Evolutionary conservation across 1,284 basidiomycete genomes (phyloP).

Genomic region (Baeospora myosura): DNA sequence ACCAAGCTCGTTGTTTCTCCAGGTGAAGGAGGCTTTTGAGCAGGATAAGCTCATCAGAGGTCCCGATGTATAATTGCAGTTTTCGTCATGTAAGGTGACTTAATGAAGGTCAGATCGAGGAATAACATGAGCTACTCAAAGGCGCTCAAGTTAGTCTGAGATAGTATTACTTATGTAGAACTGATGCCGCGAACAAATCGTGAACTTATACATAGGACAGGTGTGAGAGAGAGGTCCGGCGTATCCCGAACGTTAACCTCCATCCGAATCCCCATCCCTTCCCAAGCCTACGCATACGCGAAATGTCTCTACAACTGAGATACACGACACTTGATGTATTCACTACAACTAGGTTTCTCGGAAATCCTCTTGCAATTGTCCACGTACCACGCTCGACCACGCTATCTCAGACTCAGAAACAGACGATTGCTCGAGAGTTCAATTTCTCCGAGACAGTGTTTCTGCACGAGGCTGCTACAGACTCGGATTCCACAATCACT

Average conservation of each 20-base stretch:
- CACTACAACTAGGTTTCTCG: slow-evolving; percentile 29
- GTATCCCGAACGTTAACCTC: too few species aligned
- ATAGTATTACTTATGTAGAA: too few species aligned
- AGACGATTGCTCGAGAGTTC: slow-evolving; percentile 36
- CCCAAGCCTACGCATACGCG: too few species aligned
- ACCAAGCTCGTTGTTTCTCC: neutral
- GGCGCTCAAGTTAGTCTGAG: too few species aligned
- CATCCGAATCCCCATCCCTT: too few species aligned
- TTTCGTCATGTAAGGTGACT: too few species aligned
- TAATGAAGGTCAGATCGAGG: too few species aligned
- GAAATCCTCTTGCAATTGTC: slow-evolving; percentile 29
- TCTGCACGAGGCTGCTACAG: slow-evolving; percentile 22
- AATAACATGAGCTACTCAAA: too few species aligned
- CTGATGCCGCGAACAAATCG: too few species aligned
- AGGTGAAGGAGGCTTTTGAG: slow-evolving; percentile 24
- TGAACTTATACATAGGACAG: too few species aligned
- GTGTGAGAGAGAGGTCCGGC: too few species aligned
- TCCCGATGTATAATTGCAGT: neutral
- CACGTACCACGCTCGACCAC: slow-evolving; percentile 21
- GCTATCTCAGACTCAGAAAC: slow-evolving; percentile 32
- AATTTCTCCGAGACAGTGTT: slow-evolving; percentile 42
- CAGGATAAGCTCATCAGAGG: slow-evolving; percentile 19
- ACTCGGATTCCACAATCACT: slow-evolving; percentile 15
- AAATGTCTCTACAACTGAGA: slow-evolving; percentile 32
- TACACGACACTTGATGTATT: slow-evolving; percentile 30